These are phyloP conservation scores for Quercus agrifolia DNA, from an alignment of 306 rosid genomes.

Conservation along the genomic window DNA sequence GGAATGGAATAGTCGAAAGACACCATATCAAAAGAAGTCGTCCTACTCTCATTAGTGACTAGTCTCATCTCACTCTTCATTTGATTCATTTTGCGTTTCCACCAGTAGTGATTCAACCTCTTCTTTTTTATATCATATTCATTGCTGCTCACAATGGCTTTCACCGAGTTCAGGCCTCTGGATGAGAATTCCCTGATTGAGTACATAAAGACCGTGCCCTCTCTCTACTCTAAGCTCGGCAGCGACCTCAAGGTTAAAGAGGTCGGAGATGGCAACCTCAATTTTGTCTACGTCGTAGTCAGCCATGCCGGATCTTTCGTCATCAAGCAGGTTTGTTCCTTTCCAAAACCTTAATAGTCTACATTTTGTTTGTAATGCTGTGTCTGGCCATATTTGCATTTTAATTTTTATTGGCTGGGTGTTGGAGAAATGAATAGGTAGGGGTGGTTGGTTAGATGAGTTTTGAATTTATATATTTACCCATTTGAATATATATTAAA, in stretches of 20 bases:
- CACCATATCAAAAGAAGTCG: no score
- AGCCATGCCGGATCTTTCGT: constrained; percentile 66
- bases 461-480: no score
- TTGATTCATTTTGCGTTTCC: no score
- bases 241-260: constrained; percentile 52
- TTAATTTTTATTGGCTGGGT: neutral
- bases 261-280: constrained; percentile 94
- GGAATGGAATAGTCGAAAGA: no score
- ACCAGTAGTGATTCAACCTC: no score
- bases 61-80: neutral
- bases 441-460: no score
- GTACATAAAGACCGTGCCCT: constrained; percentile 67
- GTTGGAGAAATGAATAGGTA: no score
- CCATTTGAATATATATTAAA: no score
- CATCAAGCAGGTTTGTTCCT: constrained; percentile 65
- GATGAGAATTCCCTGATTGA: constrained; percentile 61
- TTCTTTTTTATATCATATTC: neutral
- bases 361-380: neutral
- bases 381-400: neutral
- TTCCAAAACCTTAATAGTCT: neutral
- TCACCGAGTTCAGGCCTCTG: constrained; percentile 61
- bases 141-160: constrained; percentile 25
- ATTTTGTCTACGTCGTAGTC: constrained; percentile 63
- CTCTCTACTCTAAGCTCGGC: constrained; percentile 59
- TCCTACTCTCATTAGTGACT: no score